phyloP scores from a whole-genome alignment of 768 basidiomycete genomes.

The Lentinula sp. region DNA sequence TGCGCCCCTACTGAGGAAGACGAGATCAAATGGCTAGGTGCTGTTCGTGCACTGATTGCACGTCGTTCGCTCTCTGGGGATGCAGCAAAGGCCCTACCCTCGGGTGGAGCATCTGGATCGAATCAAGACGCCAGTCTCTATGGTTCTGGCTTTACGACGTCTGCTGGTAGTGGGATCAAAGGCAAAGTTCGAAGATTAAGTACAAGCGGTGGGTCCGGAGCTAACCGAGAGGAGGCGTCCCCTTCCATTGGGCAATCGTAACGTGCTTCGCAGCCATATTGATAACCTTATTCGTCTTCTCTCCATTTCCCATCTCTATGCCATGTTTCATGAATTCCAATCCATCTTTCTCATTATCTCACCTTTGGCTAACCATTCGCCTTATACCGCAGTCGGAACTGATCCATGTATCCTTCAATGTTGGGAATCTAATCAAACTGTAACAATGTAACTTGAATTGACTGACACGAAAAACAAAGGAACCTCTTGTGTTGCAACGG shows the following conservation, averaged over 20 bases:
- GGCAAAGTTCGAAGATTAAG: constrained; percentile 43
- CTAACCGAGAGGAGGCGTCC: constrained; percentile 17
- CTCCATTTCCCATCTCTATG: neutral
- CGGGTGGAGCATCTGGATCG: neutral
- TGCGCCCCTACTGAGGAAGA: constrained; percentile 97
- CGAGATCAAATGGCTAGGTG: constrained; percentile 97
- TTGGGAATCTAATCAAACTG: neutral
- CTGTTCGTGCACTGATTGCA: constrained; percentile 86
- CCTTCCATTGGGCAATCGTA: constrained; percentile 2
- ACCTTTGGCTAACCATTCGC: neutral
- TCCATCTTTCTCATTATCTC: neutral
- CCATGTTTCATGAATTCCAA: neutral
- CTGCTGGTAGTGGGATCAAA: constrained; percentile 30
- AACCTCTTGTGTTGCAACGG: neutral
- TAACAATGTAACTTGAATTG: neutral
- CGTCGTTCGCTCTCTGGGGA: constrained; percentile 56
- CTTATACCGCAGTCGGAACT: neutral
- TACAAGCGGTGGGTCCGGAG: constrained; percentile 25
- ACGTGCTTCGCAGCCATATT: neutral
- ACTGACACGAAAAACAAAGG: neutral
- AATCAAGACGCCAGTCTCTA: constrained; percentile 15
- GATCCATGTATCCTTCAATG: neutral
- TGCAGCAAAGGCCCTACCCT: constrained; percentile 18
- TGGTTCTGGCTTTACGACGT: constrained; percentile 15
- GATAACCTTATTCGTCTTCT: neutral